Evolutionary conservation across 164 flowering plant species (phyloP), one percentile per base, ranked within the genome.

Genomic region (Nymphaea colorata): DNA sequence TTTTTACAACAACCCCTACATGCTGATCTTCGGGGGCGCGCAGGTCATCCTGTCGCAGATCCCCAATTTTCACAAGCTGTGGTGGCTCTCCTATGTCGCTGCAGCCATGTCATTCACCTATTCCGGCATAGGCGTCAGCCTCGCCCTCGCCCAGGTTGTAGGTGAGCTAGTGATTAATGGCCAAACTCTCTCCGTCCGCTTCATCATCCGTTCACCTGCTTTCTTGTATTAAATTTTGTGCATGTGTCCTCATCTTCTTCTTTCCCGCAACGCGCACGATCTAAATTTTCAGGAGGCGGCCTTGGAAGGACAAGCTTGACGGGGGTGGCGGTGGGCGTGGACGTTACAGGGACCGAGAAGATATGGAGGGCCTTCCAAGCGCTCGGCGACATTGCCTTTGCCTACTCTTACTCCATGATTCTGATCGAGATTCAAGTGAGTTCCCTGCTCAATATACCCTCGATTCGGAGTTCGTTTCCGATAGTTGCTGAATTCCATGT

Each of bases 341-440:
- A 91, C 70, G 92, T 90, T 66, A 41, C 96, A 6, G 81, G 76
- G 0, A 17, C 76, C 3, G 92, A 91, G 70, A 94, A 94, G 71
- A 78, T 91, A 6, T 94, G 96, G 95, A 79, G 75, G 61, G 75
- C 80, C 4, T 94, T 89, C 75, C 95, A 88, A 75, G 87, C 98
- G 41, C 73, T 94, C 6, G 98, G 98, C n/a, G 81, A 91, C 72
- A 90, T 94, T 12, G 96, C 99, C 25, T 91, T 91, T 64, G 97
- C 99, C 11, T 94, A 90, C 74, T 85, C 93, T 44, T 94, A 72
- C 79, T 87, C 99, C 4, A 84, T 82, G 2, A 88, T 94, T 64
- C 93, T 91, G 61, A 70, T 94, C 12, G 99, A 94, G 59, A 94
- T 94, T 12, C 99, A 94, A 92, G 99, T 66, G 79, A 64, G 69